Percentiles rank a stretch among this genome's conserved stretches.
Conservation (phyloP, 768 basidiomycete species). For the Macrolepiota fuliginosa region DNA sequence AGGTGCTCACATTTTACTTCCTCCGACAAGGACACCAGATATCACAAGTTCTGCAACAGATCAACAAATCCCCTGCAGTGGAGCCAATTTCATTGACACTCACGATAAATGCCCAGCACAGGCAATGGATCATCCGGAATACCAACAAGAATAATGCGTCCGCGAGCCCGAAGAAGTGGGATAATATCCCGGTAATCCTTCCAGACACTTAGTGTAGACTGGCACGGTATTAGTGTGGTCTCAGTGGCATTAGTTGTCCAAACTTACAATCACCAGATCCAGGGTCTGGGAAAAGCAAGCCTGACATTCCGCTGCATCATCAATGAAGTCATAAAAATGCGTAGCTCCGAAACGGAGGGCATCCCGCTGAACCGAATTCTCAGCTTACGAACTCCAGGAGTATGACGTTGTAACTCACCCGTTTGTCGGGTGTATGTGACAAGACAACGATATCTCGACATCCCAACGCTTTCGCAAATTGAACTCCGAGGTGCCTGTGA, state of each 20-base stretch:
- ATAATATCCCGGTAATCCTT: conserved; percentile 19
- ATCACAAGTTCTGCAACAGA: conserved; percentile 18
- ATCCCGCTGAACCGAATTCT: no score
- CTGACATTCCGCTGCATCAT: no score
- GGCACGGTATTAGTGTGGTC: conserved; percentile 22
- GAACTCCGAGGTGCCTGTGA: conserved; percentile 29
- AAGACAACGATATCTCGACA: conserved; percentile 54
- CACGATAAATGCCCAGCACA: conserved; percentile 28
- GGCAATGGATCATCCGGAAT: conserved; percentile 49
- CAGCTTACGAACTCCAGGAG: no score
- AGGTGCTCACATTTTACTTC: conserved; percentile 26
- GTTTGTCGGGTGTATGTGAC: conserved; percentile 48
- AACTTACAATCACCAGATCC: no score
- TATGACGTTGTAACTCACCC: conserved; percentile 18
- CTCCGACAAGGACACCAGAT: conserved; percentile 26
- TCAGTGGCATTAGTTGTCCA: no score
- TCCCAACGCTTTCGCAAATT: conserved; percentile 46
- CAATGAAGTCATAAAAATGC: no score
- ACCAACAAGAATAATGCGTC: conserved; percentile 54
- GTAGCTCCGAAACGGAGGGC: no score
- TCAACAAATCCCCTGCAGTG: conserved; percentile 13
- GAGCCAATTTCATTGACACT: conserved; percentile 23
- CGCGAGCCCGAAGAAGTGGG: conserved; percentile 48
- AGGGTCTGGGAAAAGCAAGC: no score
- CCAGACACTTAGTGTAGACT: conserved; percentile 25